Percentiles rank a stretch among this genome's conserved stretches.
phyloP scores from a whole-genome alignment of 1,139 yeast species.

The Yamadazyma blattariae region DNA sequence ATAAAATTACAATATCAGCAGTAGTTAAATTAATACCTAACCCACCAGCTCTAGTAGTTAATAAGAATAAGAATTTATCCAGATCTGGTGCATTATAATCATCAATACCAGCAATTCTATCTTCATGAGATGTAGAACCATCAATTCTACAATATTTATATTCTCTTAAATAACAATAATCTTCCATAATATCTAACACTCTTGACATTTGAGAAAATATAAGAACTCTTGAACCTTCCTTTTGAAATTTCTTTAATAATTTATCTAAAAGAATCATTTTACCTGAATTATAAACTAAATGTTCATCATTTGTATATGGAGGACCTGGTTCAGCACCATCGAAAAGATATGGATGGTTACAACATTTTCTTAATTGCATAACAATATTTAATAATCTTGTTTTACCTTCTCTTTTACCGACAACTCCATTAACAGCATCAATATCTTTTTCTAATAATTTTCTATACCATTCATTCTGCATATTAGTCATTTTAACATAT shows the following conservation, averaged over 20 bases:
- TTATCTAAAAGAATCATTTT: constrained; percentile 89
- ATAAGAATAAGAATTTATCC: constrained; percentile 76
- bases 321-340: constrained; percentile 99
- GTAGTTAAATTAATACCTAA: constrained; percentile 90
- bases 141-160: constrained; percentile 90
- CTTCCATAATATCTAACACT: constrained; percentile 86
- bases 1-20: constrained; percentile 87
- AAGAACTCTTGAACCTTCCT: constrained; percentile 83
- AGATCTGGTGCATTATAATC: constrained; percentile 84
- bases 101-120: constrained; percentile 88
- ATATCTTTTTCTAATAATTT: constrained; percentile 87
- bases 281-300: constrained; percentile 81
- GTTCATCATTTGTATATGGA: constrained; percentile 95
- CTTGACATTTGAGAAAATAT: constrained; percentile 96
- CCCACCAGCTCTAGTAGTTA: constrained; percentile 99
- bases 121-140: constrained; percentile 93
- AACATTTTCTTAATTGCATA: constrained; percentile 95
- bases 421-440: constrained; percentile 93
- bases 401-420: constrained; percentile 86
- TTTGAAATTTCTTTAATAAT: constrained; percentile 65
- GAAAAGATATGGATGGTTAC: constrained; percentile 94
- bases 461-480: constrained; percentile 92
- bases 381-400: constrained; percentile 88
- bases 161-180: constrained; percentile 81
- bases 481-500: constrained; percentile 90